phyloP scores from a whole-genome alignment of 2,329 filamentous ascomycete genomes.

The Akanthomyces muscarius region DNA sequence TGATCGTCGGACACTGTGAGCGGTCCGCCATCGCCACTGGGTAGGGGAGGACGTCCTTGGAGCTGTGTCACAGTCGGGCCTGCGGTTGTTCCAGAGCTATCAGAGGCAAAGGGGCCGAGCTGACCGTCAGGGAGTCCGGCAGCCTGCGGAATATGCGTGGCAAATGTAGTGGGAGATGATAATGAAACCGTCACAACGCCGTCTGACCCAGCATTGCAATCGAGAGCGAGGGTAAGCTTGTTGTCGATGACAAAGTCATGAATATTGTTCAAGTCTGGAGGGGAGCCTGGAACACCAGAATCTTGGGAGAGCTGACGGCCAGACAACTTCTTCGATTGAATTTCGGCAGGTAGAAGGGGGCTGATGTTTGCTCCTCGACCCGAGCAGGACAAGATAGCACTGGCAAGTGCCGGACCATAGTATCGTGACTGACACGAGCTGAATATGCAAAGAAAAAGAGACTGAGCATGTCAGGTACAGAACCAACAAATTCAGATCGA shows the following conservation, averaged over 20 bases:
- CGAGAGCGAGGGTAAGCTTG: conserved; percentile 25
- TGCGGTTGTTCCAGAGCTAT: not conserved
- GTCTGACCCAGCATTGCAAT: conserved; percentile 30
- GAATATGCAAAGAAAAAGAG: conserved; percentile 31
- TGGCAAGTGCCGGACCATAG: conserved; percentile 30
- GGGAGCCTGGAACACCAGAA: conserved; percentile 7
- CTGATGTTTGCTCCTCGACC: conserved; percentile 26
- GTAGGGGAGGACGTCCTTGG: conserved; percentile 5
- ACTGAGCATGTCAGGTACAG: conserved; percentile 20
- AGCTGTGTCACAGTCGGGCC: conserved; percentile 10
- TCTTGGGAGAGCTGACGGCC: conserved; percentile 16
- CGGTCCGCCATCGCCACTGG: not conserved
- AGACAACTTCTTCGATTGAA: conserved; percentile 20
- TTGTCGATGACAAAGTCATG: conserved; percentile 21
- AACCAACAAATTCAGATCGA: not conserved
- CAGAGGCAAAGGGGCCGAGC: not conserved
- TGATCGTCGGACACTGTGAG: not conserved
- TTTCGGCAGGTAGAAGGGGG: conserved; percentile 29
- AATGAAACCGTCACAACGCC: conserved; percentile 31
- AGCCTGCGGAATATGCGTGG: conserved; percentile 11
- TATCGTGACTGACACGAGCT: conserved; percentile 24
- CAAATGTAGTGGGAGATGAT: conserved; percentile 19
- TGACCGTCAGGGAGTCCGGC: not conserved
- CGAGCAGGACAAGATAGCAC: conserved; percentile 27
- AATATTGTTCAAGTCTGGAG: conserved; percentile 13